Evolutionary conservation across 768 basidiomycete species (phyloP), one percentile per base, ranked within the genome.

Genomic region (Suillus spraguei): DNA sequence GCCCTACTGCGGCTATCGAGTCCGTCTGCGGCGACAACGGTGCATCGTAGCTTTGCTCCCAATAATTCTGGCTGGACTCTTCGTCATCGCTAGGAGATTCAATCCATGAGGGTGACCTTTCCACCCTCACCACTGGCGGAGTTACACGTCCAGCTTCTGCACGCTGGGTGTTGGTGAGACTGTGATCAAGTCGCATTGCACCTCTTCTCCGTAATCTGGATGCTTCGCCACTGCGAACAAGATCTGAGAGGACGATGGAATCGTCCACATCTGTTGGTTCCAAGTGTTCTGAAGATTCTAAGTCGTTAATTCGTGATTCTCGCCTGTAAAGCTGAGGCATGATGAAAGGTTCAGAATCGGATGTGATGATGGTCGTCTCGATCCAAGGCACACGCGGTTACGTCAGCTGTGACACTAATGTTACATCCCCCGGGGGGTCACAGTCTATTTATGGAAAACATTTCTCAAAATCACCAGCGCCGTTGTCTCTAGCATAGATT

Each of bases 141-240:
- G 68, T 71, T n/a, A 55, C 49, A 49, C 64, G 71, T 58, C 69
- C 69, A 3, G 60, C 42, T 67, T 74, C 75, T 20, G 67, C 63
- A 56, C 75, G 74, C 58, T 75, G 74, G n/a, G 69, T 58, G 61
- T 59, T 69, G 33, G 74, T 53, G 28, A 68, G 42, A 44, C 70
- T 73, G 63, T 80, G 81, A 74, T 88, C 87, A 39, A 89, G 78
- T 44, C 87, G 80, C 82, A 91, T 83, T 59, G 90, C 90, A 13
- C 90, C 90, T 66, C 90, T 78, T 62, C 90, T 78, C n/a, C 90
- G 83, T 60, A 91, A 76, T 6, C 90, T 80, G 4, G 90, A 91
- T 0, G 88, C 87, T 70, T 92, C 90, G 17, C 86, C 90, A 1
- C 87, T 87, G 59, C 90, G 87, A 17, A 91, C 81, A 47, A 92